Conservation (phyloP, 1,139 yeast species). For the Candida tunisiensis region DNA sequence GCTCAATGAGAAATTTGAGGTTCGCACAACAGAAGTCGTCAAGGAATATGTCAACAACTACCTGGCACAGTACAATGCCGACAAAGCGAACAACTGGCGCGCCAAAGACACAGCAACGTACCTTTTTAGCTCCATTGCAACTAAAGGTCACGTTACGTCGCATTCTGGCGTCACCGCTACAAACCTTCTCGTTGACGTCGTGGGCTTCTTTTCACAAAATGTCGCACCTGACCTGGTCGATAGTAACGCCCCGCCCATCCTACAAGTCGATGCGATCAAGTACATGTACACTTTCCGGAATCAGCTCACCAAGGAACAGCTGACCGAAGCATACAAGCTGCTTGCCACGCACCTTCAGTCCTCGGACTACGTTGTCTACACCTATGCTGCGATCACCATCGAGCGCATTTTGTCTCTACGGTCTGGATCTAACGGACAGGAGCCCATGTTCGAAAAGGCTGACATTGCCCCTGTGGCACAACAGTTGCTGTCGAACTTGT, state of each 20-base stretch:
- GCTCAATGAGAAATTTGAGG: slow-evolving; percentile 65
- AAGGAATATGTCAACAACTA: slow-evolving; percentile 62
- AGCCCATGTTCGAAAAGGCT: slow-evolving; percentile 43
- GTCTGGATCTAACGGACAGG: slow-evolving; percentile 22
- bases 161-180: slow-evolving; percentile 76
- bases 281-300: slow-evolving; percentile 82
- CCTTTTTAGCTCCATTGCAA: slow-evolving; percentile 76
- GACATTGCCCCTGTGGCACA: slow-evolving; percentile 48
- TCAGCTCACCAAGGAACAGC: slow-evolving; percentile 76
- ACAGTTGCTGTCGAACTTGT: slow-evolving; percentile 43
- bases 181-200: slow-evolving; percentile 71
- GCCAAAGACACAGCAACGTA: slow-evolving; percentile 79
- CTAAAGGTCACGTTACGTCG: slow-evolving; percentile 73
- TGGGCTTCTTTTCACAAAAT: slow-evolving; percentile 63
- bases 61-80: slow-evolving; percentile 30
- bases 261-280: slow-evolving; percentile 85
- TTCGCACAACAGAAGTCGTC: slow-evolving; percentile 55
- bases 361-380: slow-evolving; percentile 66
- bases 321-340: slow-evolving; percentile 66
- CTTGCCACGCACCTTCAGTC: slow-evolving; percentile 48
- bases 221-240: slow-evolving; percentile 66
- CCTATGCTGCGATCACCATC: slow-evolving; percentile 85
- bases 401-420: slow-evolving; percentile 78
- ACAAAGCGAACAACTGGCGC: slow-evolving; percentile 44
- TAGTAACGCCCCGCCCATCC: slow-evolving; percentile 34